Base-by-base conservation (phyloP, 305 asterid species). In the Fraxinus floribunda region DNA sequence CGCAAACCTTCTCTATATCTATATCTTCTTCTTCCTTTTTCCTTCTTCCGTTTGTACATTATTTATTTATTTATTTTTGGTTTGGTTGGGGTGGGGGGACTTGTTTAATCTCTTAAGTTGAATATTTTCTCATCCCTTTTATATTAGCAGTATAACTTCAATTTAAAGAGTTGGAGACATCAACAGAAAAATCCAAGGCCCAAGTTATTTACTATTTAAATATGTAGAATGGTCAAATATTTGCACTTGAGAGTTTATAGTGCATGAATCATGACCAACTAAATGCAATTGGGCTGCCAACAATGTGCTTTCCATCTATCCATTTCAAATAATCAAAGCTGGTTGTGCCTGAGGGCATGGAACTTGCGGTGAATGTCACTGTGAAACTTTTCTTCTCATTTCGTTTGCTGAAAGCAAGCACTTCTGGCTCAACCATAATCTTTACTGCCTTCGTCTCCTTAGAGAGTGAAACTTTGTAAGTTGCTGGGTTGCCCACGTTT, bases 331-430 rank as follows among this genome's bases (percentile, higher is more conserved):
- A 92, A 83, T 92, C 94, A 75, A 89, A 93, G 89, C 90, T 80
- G 81, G 83, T 89, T 49, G 94, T 92, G 83, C 94, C 94, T 7
- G 96, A 89, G 76, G 97, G 94, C 94, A 85, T 85, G 60, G 96
- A 92, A 78, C 74, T 85, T 52, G 96, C 91, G 22, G 91, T 86
- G 88, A 93, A 90, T 35, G 91, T 92, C 83, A 93, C 96, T 0
- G 89, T 89, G 88, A 91, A 93, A 52, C 81, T 88, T 83, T 90
- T 88, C 89, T 86, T 86, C 89, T 93, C 96, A 24, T 90, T 85
- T 44, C 79, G 35, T 66, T 60, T 55, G 77, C 85, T 88, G 83
- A 93, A 93, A 72, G 70, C 39, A 5, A 93, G 88, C 85, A 79
- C 87, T 22, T 87, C 90, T 1, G 93, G 97, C 85, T 76, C 80